A percentile compares a stretch with the other conserved stretches of the same genome.
These are phyloP conservation scores for Tuber microsphaerosporum DNA, from an alignment of 495 filamentous ascomycete genomes.

Conservation along the genomic window DNA sequence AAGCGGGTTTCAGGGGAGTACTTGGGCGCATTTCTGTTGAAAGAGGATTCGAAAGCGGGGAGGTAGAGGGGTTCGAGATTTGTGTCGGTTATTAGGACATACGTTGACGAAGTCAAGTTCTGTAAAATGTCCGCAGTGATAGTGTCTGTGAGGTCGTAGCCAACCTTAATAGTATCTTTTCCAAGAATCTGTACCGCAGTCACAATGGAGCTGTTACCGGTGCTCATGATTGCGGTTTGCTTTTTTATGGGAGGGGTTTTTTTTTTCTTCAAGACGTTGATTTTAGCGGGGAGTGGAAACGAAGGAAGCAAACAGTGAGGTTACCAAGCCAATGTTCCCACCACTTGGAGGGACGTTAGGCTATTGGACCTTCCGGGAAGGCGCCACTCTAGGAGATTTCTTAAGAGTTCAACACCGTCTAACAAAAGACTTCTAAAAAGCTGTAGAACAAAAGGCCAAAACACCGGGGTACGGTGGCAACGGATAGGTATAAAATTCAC, in stretches of 20 bases:
- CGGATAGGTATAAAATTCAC: too few relatives aligned
- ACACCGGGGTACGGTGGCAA: too few relatives aligned
- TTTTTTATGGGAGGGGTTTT: not conserved
- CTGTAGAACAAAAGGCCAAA: too few relatives aligned
- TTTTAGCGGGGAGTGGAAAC: not conserved
- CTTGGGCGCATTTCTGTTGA: constrained; percentile 52
- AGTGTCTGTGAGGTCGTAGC: constrained; percentile 78
- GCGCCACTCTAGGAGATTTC: too few relatives aligned
- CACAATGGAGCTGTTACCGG: constrained; percentile 15
- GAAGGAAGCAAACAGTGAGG: not conserved
- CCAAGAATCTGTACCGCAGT: constrained; percentile 37
- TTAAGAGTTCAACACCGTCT: too few relatives aligned
- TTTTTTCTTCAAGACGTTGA: not conserved
- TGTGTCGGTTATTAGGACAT: constrained; percentile 91
- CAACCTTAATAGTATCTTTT: constrained; percentile 74
- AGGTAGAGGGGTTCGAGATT: constrained; percentile 79
- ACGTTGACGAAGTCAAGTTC: constrained; percentile 74
- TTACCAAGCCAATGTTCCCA: too few relatives aligned
- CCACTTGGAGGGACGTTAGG: too few relatives aligned
- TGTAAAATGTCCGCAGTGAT: constrained; percentile 74
- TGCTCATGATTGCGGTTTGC: constrained; percentile 20
- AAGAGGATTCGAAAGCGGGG: constrained; percentile 63
- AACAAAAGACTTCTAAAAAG: too few relatives aligned
- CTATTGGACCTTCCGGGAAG: too few relatives aligned
- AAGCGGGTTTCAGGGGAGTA: constrained; percentile 58